phyloP scores from a whole-genome alignment of 73 alveolate genomes.

The Tetrahymena malaccensis region DNA sequence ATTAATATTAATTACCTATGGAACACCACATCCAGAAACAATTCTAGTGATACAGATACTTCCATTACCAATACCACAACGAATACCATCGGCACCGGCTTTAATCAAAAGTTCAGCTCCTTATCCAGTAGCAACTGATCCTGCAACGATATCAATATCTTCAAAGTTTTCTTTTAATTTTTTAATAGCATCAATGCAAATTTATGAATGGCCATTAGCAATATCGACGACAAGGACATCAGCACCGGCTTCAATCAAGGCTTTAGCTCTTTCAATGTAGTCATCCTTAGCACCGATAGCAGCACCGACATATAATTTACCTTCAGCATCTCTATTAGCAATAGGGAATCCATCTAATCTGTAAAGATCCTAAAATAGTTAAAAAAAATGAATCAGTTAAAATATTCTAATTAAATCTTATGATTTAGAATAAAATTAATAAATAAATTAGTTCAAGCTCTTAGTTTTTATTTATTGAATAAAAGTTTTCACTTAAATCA shows the following conservation, averaged over 20 bases:
- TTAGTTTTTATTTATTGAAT: too few species aligned
- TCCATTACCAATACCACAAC: conserved; percentile 56
- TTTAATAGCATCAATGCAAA: conserved; percentile 8
- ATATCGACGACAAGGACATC: conserved; percentile 39
- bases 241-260: conserved; percentile 18
- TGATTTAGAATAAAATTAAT: not conserved
- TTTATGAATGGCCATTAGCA: conserved; percentile 20
- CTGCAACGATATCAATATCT: conserved; percentile 27
- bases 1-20: not conserved
- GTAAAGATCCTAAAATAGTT: not conserved
- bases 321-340: conserved; percentile 1
- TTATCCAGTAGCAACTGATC: conserved; percentile 35
- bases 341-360: not conserved
- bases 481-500: too few species aligned
- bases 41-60: conserved; percentile 48
- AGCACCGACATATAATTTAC: conserved; percentile 33
- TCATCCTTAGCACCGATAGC: conserved; percentile 24
- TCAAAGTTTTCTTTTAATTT: conserved; percentile 11
- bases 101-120: conserved; percentile 35
- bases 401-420: not conserved
- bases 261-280: conserved; percentile 5
- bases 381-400: not conserved
- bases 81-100: conserved; percentile 50
- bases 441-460: not conserved
- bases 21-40: conserved; percentile 50